Base-by-base conservation (phyloP, 352 stramenopile species). In the Phytophthora sp. region DNA sequence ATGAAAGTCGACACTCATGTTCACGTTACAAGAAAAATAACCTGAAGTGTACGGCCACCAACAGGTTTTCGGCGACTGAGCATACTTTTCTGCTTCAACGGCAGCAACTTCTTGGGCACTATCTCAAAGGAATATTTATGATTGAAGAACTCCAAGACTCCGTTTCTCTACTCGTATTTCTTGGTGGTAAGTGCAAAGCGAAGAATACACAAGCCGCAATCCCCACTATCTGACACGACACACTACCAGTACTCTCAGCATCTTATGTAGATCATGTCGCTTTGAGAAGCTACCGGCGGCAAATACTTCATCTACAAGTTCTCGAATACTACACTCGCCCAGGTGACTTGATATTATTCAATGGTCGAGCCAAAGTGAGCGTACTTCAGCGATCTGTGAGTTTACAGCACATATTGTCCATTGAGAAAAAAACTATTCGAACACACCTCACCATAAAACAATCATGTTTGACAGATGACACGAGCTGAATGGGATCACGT, bases 401-500 rank as follows among this genome's bases (percentile, higher is more conserved):
- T n/a, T n/a, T n/a, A n/a, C n/a, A n/a, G n/a, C n/a, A n/a, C n/a
- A n/a, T 57, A 0, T 27, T 32, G 28, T 11, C 28, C 11, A 32
- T 32, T 6, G 28, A 6, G 11, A 11, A 11, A 11, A 32, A 32
- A 32, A 11, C 11, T 38, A 31, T 17, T 30, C 30, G 21, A 18
- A 35, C 26, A 31, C 11, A n/a, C 11, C 27, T 43, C 32, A 12
- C 21, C 27, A 31, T 6, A 5, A 26, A 20, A n/a, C 32, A 2
- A 18, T 42, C 42, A 7, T 12, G 42, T 8, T 5, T 34, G 7
- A 8, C 39, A 85, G 76, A 55, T 85, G 48, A 90, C 82, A 6
- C 66, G 77, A 13, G 79, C 82, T 0, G 75, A 91, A 65, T 91
- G 82, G 82, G 82, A 91, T 30, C 82, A 91, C 42, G 72, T 89